Base-by-base conservation (phyloP, 1,139 yeast species). In the Zygoascus meyerae region DNA sequence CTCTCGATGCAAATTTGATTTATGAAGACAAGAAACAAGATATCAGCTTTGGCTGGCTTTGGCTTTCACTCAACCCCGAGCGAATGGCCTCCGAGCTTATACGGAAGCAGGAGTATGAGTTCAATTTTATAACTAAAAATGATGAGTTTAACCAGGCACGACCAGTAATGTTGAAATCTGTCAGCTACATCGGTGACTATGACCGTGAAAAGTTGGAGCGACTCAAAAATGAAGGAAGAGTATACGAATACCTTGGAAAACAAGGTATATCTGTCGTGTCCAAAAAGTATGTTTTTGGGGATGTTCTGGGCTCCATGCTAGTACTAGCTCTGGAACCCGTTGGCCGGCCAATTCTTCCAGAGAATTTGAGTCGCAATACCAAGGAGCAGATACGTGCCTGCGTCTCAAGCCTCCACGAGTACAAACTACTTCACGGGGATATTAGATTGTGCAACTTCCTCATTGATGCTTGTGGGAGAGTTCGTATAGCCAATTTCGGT, bases 261-360 rank as follows among this genome's bases (percentile, higher is more conserved):
- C 44, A 48, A 18, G 38, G 51, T 4, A 34, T 54, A 6, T 33
- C 26, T 4, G 42, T 47, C 5, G 54, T 58, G 1, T 61, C 64
- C 1, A 45, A 45, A 28, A 46, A 52, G n/a, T 49, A 56, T 30
- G 48, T 54, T 1, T 61, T 49, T 40, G 63, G 62, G 3, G 57
- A 53, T n/a, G 40, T 60, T 5, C 42, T 59, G 33, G 56, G 57
- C 6, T 48, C 49, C 21, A 48, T 57, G 29, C 52, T 56, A 15
- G 56, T 60, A 0, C 49, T 61, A 8, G 61, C 56, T 1, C 41
- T 60, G 10, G 55, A 57, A 40, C 56, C 60, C 3, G 55, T 54
- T 12, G 64, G 64, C 5, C 45, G 57, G 16, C 51, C 54, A 9
- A 21, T 62, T 36, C 29, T 45, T 10, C 37, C 46, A 4, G 46